Evolutionary conservation across 192 early-diverging fungal genomes (phyloP), one percentile per base, ranked within the genome.

Genomic region (Dissophora ornata): DNA sequence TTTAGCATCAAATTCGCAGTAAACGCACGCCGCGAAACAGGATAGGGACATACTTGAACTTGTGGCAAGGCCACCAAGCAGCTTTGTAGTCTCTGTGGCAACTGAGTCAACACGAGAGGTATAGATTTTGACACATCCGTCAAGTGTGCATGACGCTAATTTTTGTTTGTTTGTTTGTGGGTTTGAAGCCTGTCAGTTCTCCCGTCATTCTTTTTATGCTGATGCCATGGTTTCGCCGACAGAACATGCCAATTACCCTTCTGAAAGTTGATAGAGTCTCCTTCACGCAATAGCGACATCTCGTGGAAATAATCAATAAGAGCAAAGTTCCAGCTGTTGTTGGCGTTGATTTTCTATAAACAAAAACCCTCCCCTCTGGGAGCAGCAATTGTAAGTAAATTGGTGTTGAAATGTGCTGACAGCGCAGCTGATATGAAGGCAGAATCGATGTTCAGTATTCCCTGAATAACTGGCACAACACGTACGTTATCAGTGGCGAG

Each of bases 221-320:
- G n/a, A n/a, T n/a, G n/a, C n/a, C n/a, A n/a, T n/a, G n/a, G n/a
- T n/a, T n/a, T n/a, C n/a, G n/a, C n/a, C n/a, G 22, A 51, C 18
- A 5, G 24, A 21, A 24, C 21, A 38, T 10, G 21, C 15, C 18
- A 34, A 38, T 2, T 61, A 67, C 71, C 71, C 65, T 93, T 96
- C 70, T 97, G 96, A 71, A 99, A 99, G 81, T 99, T 99, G 82
- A 99, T 97, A 13, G 95, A 93, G 83, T 96, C 94, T 28, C 96
- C 96, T n/a, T 97, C 95, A 12, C 90, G 86, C 54, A 99, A 78
- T 24, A 99, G 82, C 4, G 88, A 92, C 95, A 99, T 92, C 77
- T 99, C 95, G 73, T 94, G 89, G 69, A 99, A 99, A 71, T 96
- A 98, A 81, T 99, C 96, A 67, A 99, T 98, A n/a, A 99, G 83